Percentiles rank a stretch among this genome's conserved stretches.
Evolutionary conservation across 345 rosid species (phyloP).

Genomic region (Sisymbrium irio): DNA sequence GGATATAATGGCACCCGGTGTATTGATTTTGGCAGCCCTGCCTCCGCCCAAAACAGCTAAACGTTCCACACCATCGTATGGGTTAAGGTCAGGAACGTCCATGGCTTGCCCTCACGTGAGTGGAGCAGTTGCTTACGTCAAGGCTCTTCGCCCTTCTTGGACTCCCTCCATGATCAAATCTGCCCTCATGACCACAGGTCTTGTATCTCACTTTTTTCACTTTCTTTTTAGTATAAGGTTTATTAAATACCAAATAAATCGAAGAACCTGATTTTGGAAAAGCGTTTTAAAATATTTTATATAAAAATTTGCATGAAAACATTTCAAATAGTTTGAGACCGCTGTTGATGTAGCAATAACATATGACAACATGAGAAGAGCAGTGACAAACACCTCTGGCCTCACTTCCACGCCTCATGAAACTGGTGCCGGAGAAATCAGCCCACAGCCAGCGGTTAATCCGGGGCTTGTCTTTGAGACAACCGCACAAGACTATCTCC

Average conservation of each 20-base stretch:
- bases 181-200: slow-evolving; percentile 78
- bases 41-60: slow-evolving; percentile 40
- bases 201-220: neutral
- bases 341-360: slow-evolving; percentile 45
- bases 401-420: slow-evolving; percentile 56
- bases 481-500: slow-evolving; percentile 47
- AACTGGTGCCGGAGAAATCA: slow-evolving; percentile 67
- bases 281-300: neutral
- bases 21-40: slow-evolving; percentile 67
- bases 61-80: slow-evolving; percentile 35
- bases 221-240: no score
- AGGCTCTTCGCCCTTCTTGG: slow-evolving; percentile 55
- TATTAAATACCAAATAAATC: neutral
- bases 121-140: slow-evolving; percentile 67
- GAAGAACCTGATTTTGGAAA: neutral
- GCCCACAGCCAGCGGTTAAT: slow-evolving; percentile 54
- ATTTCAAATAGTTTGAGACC: neutral
- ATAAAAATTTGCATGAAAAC: neutral
- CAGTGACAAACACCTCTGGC: slow-evolving; percentile 46
- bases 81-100: slow-evolving; percentile 67
- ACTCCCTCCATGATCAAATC: slow-evolving; percentile 70
- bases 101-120: slow-evolving; percentile 91
- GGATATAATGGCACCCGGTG: slow-evolving; percentile 84
- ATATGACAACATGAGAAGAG: slow-evolving; percentile 46
- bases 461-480: slow-evolving; percentile 81